Conservation (phyloP, 2,329 filamentous ascomycete species). For the Neofusicoccum kwambonambiense region DNA sequence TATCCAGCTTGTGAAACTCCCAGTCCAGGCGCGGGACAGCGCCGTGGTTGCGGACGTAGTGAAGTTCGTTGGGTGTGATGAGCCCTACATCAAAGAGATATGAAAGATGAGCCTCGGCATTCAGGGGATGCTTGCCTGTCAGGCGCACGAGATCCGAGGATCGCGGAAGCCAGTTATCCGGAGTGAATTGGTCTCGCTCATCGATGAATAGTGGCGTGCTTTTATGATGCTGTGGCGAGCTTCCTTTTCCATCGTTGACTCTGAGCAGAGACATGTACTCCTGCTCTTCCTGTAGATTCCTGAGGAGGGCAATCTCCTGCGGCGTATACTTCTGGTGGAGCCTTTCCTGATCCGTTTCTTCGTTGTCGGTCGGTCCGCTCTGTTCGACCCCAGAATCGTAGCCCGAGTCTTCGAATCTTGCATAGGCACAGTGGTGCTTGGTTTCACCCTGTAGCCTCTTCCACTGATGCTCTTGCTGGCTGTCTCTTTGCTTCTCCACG, state of each 20-base stretch:
- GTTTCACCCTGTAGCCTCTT: constrained; percentile 33
- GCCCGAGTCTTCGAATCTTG: constrained; percentile 21
- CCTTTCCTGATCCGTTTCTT: constrained; percentile 28
- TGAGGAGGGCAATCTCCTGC: constrained; percentile 46
- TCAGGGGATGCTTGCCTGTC: constrained; percentile 55
- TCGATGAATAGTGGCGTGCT: constrained; percentile 41
- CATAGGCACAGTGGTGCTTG: constrained; percentile 41
- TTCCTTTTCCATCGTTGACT: constrained; percentile 44
- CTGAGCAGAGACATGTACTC: constrained; percentile 42
- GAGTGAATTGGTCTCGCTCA: constrained; percentile 52
- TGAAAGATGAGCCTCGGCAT: constrained; percentile 47
- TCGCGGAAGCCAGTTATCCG: constrained; percentile 56
- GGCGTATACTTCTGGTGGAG: constrained; percentile 38
- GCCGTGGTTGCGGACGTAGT: constrained; percentile 57
- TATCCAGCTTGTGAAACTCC: constrained; percentile 50
- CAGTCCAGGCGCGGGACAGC: constrained; percentile 51
- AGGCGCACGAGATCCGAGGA: constrained; percentile 48
- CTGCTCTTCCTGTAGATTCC: constrained; percentile 45
- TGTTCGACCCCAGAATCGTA: constrained; percentile 21
- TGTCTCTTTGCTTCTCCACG: not conserved
- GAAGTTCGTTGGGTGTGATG: constrained; percentile 52
- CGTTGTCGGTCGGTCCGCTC: constrained; percentile 22
- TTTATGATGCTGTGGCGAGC: constrained; percentile 36
- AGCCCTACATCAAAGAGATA: constrained; percentile 48
- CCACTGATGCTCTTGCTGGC: constrained; percentile 26